These are phyloP conservation scores for Sisymbrium altissimum DNA, from an alignment of 345 rosid species.

Conservation along the genomic window DNA sequence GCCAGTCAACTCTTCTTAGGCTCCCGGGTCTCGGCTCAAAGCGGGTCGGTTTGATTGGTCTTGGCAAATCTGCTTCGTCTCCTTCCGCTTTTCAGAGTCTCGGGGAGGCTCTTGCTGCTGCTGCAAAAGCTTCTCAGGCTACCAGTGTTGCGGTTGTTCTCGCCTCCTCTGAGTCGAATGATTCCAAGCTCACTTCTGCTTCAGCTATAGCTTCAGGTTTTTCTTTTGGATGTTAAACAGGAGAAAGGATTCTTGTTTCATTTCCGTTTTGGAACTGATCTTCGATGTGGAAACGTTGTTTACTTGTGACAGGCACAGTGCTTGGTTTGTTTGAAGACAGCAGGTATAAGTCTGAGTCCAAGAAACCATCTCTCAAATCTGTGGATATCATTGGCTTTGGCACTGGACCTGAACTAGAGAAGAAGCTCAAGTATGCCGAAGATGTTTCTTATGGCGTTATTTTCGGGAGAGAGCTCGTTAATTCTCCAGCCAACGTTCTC, in stretches of 20 bases:
- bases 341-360: slow-evolving; percentile 77
- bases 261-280: neutral
- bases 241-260: neutral
- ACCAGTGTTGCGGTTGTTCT: slow-evolving; percentile 56
- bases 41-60: slow-evolving; percentile 91
- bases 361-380: slow-evolving; percentile 58
- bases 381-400: slow-evolving; percentile 90
- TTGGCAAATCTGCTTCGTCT: slow-evolving; percentile 61
- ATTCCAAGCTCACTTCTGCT: slow-evolving; percentile 61
- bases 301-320: slow-evolving; percentile 52
- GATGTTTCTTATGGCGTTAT: slow-evolving; percentile 71
- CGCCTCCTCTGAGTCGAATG: slow-evolving; percentile 62
- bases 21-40: slow-evolving; percentile 76
- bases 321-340: slow-evolving; percentile 74
- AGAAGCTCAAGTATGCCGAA: slow-evolving; percentile 86
- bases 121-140: slow-evolving; percentile 81
- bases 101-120: slow-evolving; percentile 82
- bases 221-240: neutral
- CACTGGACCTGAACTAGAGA: slow-evolving; percentile 71
- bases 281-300: neutral
- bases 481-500: slow-evolving; percentile 93
- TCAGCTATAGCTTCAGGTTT: slow-evolving; percentile 83
- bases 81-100: slow-evolving; percentile 54
- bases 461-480: slow-evolving; percentile 85
- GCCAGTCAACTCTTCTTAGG: slow-evolving; percentile 75